Conservation (phyloP, 2,329 filamentous ascomycete genomes). For the Cryphonectria japonica region DNA sequence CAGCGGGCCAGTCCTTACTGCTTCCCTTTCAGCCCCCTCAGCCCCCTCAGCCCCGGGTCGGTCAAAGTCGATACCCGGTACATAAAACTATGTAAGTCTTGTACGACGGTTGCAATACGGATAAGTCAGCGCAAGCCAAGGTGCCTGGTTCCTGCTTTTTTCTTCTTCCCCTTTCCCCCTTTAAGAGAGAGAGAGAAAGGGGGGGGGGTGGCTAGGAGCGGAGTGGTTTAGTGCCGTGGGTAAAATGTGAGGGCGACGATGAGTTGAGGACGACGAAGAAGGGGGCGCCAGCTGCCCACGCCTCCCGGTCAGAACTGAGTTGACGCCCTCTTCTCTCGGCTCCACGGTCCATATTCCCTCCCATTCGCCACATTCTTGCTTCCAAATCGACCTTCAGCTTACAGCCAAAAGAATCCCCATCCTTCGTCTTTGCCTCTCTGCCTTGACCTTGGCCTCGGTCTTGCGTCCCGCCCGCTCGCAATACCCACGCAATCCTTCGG, state of each 20-base stretch:
- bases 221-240: background rate
- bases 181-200: too few species aligned
- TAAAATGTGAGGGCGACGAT: background rate
- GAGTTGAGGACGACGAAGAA: background rate
- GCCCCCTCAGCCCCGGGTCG: background rate
- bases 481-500: constrained; percentile 4
- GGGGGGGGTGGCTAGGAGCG: background rate
- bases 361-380: background rate
- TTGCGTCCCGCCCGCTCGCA: background rate
- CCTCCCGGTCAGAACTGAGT: constrained; percentile 17
- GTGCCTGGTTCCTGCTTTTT: background rate
- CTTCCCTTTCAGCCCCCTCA: background rate
- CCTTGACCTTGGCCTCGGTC: constrained; percentile 8
- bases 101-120: background rate
- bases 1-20: background rate
- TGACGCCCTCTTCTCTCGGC: constrained; percentile 16
- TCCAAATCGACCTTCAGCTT: background rate
- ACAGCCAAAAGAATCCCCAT: background rate
- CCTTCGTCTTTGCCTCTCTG: background rate
- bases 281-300: constrained; percentile 8
- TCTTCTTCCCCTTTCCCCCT: background rate
- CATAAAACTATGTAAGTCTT: background rate
- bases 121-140: background rate
- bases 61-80: background rate
- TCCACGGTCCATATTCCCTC: constrained; percentile 16